Conservation (phyloP, 495 filamentous ascomycete genomes). For the Penicillium coprophilum region DNA sequence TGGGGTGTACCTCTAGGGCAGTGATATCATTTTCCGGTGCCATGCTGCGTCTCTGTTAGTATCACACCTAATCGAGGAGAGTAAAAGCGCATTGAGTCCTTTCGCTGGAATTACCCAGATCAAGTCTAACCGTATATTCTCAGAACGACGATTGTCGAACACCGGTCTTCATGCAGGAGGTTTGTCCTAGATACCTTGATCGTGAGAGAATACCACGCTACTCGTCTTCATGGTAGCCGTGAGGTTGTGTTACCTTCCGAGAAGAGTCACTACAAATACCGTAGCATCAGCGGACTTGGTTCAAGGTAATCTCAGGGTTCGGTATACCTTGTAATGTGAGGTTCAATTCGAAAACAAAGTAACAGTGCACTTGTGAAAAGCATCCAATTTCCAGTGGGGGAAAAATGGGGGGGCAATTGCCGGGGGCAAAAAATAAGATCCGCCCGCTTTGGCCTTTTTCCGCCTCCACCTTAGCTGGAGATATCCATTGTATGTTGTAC, state of each 20-base stretch:
- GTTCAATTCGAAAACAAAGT: background rate
- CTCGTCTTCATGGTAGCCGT: slow-evolving; percentile 46
- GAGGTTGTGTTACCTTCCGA: slow-evolving; percentile 24
- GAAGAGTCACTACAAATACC: slow-evolving; percentile 1
- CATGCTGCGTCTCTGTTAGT: slow-evolving; percentile 40
- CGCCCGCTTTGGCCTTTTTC: slow-evolving; percentile 19
- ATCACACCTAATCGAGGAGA: slow-evolving; percentile 5
- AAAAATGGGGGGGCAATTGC: slow-evolving; percentile 7
- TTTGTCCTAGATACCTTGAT: slow-evolving; percentile 52
- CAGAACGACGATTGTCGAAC: slow-evolving; percentile 51
- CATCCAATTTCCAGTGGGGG: slow-evolving; percentile 1
- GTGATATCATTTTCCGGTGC: slow-evolving; percentile 32
- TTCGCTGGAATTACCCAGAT: slow-evolving; percentile 64
- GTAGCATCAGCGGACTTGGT: background rate
- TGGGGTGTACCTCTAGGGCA: slow-evolving; percentile 30
- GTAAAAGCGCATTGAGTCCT: slow-evolving; percentile 53
- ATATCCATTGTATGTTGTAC: too few relatives aligned
- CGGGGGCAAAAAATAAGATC: slow-evolving; percentile 23
- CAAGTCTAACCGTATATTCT: slow-evolving; percentile 64
- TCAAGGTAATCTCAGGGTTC: background rate
- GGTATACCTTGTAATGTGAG: background rate
- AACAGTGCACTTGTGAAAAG: background rate
- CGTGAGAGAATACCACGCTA: slow-evolving; percentile 44
- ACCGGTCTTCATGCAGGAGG: slow-evolving; percentile 51
- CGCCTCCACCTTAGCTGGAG: slow-evolving; percentile 10